Base-by-base conservation (phyloP, 1,284 basidiomycete genomes). In the Trichosporon sp. region DNA sequence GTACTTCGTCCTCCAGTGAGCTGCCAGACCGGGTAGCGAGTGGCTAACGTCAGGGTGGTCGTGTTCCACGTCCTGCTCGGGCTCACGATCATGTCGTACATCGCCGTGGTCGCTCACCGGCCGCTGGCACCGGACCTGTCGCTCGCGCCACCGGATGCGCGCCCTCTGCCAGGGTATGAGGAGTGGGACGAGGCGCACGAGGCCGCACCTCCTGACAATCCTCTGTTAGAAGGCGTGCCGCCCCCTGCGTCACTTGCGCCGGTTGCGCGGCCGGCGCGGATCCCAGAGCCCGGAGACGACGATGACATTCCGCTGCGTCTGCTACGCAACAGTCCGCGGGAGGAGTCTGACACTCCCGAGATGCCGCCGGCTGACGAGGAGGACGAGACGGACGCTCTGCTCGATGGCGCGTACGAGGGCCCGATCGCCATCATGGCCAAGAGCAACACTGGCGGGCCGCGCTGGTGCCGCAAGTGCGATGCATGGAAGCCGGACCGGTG, bases 401-500 rank as follows among this genome's bases (percentile, higher is more conserved):
- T 70, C 6, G 56, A 23, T 8, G 65, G 67, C 3, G 64, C 42
- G 23, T 27, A 29, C 7, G 32, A 47, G 3, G 31, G 32, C 25
- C 29, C 44, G 7, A 64, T 64, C 4, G 66, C 68, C 18, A 64
- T 77, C 62, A 79, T 80, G 75, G 78, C 78, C 25, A 78, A 78
- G 72, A 71, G 66, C 53, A 76, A 72, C 56, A 75, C 74, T 1
- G 79, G 80, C 13, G 74, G 71, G 15, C 74, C 73, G 18, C 71
- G 81, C 35, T 83, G 79, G 78, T 83, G 82, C 67, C 75, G 75
- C 63, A 82, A 81, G 70, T 83, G 82, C 64, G 73, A 79, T 25
- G 76, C 72, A 0, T 80, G 80, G 79, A 93, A 92, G 81, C 92
- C 92, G 2, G 92, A 94, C 77, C 85, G 93, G 66, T 85, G 91